Conservation (phyloP, 768 basidiomycete genomes). For the Suillus subluteus region DNA sequence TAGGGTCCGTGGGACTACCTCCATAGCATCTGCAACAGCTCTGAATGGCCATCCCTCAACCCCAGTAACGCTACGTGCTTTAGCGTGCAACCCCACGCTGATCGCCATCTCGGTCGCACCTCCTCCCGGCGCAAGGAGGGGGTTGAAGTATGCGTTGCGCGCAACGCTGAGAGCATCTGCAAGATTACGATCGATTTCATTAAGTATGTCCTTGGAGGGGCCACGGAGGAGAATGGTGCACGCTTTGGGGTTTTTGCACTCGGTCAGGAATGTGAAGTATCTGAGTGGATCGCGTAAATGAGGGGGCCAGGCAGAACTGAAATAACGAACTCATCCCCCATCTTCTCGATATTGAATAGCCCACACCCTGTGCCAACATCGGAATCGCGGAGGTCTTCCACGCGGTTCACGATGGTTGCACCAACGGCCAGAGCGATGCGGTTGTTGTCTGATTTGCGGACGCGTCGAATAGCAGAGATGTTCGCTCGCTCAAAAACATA, state of each 20-base stretch:
- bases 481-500: slow-evolving; percentile 86
- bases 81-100: slow-evolving; percentile 81
- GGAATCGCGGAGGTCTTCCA: slow-evolving; percentile 90
- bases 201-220: slow-evolving; percentile 96
- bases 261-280: slow-evolving; percentile 97
- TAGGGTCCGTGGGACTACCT: slow-evolving; percentile 94
- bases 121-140: slow-evolving; percentile 90
- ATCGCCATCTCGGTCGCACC: slow-evolving; percentile 99
- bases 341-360: slow-evolving; percentile 95
- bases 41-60: slow-evolving; percentile 91
- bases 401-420: slow-evolving; percentile 94
- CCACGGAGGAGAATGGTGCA: slow-evolving; percentile 98
- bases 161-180: slow-evolving; percentile 98
- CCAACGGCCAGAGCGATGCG: slow-evolving; percentile 95
- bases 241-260: slow-evolving; percentile 89
- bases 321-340: slow-evolving; percentile 82
- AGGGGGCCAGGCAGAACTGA: slow-evolving; percentile 5
- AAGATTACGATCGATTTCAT: slow-evolving; percentile 97
- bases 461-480: slow-evolving; percentile 93
- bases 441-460: slow-evolving; percentile 98
- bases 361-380: slow-evolving; percentile 95
- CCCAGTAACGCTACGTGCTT: slow-evolving; percentile 79
- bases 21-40: slow-evolving; percentile 95
- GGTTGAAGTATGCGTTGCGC: slow-evolving; percentile 96
- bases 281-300: slow-evolving; percentile 40